Evolutionary conservation across 2,329 filamentous ascomycete genomes (phyloP).

Genomic region (Aureobasidium vineae): DNA sequence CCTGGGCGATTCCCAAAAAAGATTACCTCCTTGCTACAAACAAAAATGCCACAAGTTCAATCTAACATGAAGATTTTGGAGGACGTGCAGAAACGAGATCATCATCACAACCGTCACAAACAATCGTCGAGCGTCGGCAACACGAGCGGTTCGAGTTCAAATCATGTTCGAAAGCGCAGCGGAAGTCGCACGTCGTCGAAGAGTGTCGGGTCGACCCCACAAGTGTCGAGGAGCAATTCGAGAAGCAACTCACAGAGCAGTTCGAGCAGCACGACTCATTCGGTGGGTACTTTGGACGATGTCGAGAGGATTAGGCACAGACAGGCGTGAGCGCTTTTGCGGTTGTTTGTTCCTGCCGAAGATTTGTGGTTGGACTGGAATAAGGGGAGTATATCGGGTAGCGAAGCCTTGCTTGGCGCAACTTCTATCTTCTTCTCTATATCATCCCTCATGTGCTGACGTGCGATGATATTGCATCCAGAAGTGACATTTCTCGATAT

Average conservation of each 20-base stretch:
- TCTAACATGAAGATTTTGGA: conserved; percentile 12
- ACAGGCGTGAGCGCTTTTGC: neutral
- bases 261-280: conserved; percentile 10
- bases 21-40: conserved; percentile 13
- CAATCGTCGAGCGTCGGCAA: conserved; percentile 21
- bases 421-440: neutral
- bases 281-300: conserved; percentile 11
- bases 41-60: conserved; percentile 10
- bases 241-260: conserved; percentile 8
- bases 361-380: neutral
- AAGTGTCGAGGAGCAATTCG: conserved; percentile 16
- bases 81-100: conserved; percentile 22
- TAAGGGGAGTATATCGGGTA: conserved; percentile 1
- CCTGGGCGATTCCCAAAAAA: neutral
- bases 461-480: neutral
- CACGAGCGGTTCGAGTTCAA: neutral
- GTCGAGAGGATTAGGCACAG: conserved; percentile 6
- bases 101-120: conserved; percentile 24
- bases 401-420: neutral
- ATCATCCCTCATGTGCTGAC: neutral
- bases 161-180: conserved; percentile 4
- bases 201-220: neutral
- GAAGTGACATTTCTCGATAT: no score
- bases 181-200: conserved; percentile 16
- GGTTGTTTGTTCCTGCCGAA: neutral